Conservation (phyloP, 495 filamentous ascomycete species). For the Trichoderma erinaceum region DNA sequence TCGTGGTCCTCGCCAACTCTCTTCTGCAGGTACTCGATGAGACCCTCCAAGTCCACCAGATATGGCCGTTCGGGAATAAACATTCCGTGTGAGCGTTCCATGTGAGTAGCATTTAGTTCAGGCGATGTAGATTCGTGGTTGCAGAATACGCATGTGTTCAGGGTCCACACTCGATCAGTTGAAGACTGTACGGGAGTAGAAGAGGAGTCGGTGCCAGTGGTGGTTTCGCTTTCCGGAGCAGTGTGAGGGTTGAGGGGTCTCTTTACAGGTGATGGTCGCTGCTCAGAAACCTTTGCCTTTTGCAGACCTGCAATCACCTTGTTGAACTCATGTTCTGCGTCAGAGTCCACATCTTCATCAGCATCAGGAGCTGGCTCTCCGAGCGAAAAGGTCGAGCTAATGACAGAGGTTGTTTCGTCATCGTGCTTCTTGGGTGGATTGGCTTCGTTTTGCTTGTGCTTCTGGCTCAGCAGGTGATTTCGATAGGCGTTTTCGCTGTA, state of each 20-base stretch:
- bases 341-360: slow-evolving; percentile 47
- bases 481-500: slow-evolving; percentile 92
- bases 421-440: slow-evolving; percentile 32
- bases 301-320: slow-evolving; percentile 74
- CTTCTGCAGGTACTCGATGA: slow-evolving; percentile 71
- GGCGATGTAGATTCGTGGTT: slow-evolving; percentile 68
- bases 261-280: slow-evolving; percentile 42
- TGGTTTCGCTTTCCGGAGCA: slow-evolving; percentile 33
- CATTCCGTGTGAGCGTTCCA: slow-evolving; percentile 89
- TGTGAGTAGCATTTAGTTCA: slow-evolving; percentile 71
- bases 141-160: slow-evolving; percentile 84
- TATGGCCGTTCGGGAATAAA: slow-evolving; percentile 88
- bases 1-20: slow-evolving; percentile 67
- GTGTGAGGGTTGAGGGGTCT: slow-evolving; percentile 53
- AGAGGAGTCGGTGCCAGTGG: slow-evolving; percentile 29
- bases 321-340: slow-evolving; percentile 68
- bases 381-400: slow-evolving; percentile 86
- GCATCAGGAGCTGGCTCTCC: slow-evolving; percentile 63
- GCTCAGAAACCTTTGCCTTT: slow-evolving; percentile 53
- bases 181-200: slow-evolving; percentile 25
- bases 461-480: slow-evolving; percentile 88
- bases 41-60: slow-evolving; percentile 71
- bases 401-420: slow-evolving; percentile 76
- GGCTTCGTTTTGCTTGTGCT: slow-evolving; percentile 68
- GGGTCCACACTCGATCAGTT: slow-evolving; percentile 29